Evolutionary conservation across 1,139 yeast species (phyloP), one percentile per base, ranked within the genome.

Genomic region (Debaryomyces coudertii): DNA sequence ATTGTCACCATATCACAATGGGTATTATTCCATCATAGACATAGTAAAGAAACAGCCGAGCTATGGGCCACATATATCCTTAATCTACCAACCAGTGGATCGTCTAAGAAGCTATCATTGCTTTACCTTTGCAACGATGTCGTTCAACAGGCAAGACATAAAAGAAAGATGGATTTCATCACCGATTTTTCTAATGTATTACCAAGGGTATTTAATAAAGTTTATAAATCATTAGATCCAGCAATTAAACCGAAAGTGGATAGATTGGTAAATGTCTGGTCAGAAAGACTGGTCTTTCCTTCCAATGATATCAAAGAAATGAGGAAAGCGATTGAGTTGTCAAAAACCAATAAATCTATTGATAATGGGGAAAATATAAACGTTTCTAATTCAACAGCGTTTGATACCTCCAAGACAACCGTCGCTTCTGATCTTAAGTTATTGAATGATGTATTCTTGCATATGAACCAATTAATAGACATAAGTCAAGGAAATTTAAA

Each of bases 1-100:
- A 89, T 89, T 55, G 93, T 87, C 25, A 78, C 90, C 5, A 83
- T 89, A 2, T 83, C 95, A 0, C 95, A 87, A 61, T 90, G 96
- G 96, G 85, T 85, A 33, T 68, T 89, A 50, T 88, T 88, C 67
- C 92, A 89, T 62, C 82, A 86, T 54, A 73, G 92, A 44, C 80
- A 85, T 55, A 82, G 86, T 22, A 65, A 65, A 8, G 79, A 79
- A 39, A 76, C 84, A 22, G 88, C 90, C 3, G 62, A 70, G 35
- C 66, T 80, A 12, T 90, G 96, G 96, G 67, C 79, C 5, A 62
- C 68, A 15, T 77, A 72, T 52, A 62, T 80, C 12, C 49, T 63
- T 44, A 12, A 53, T 52, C 47, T 53, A 28, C 47, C 60, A 22
- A 46, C 59, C 36, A 66, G 74, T 11, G 66, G 76, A n/a, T 57